Evolutionary conservation across 1,139 yeast species (phyloP), one percentile per base, ranked within the genome.

Genomic region (Suhomyces terraborum): DNA sequence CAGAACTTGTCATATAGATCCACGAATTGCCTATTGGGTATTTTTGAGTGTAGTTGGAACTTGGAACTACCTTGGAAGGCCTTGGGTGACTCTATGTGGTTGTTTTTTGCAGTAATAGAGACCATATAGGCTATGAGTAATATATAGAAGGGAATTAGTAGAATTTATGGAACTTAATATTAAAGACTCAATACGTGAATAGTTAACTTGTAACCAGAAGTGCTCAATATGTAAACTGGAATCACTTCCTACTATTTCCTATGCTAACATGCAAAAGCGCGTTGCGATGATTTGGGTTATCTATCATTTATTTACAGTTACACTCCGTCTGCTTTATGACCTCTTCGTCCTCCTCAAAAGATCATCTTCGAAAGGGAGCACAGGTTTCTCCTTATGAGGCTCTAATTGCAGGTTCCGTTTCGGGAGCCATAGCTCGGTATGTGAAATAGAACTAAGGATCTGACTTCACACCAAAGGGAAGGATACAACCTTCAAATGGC

Each of bases 361-460:
- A 81, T 55, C 83, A 79, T 52, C 66, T 81, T 29, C 61, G 69
- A 37, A 71, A 69, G 49, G 85, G 84, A 2, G 64, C 76, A 5
- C 55, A 66, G 7, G 82, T 77, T 0, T 51, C 75, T 2, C 62
- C 80, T 0, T 41, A 51, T 23, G 68, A 71, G 49, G 64, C 77
- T n/a, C 51, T 80, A 2, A 39, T 82, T 2, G 87, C 94, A 0
- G 96, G 95, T 0, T 80, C 86, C 0, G 52, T 77, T 0, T 82
- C 95, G 0, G 96, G 96, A 0, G 76, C 87, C 2, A 62, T 77
- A 0, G 80, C 87, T 8, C 54, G 80, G 73, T 69, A 58, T 36
- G 76, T 56, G 13, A 10, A n/a, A n/a, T n/a, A n/a, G n/a, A n/a
- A n/a, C n/a, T n/a, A n/a, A n/a, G n/a, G n/a, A n/a, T n/a, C n/a